Percentiles rank a stretch among this genome's conserved stretches.
Evolutionary conservation across 177 flowering plant species (phyloP).

Genomic region (Vitis hybrid): DNA sequence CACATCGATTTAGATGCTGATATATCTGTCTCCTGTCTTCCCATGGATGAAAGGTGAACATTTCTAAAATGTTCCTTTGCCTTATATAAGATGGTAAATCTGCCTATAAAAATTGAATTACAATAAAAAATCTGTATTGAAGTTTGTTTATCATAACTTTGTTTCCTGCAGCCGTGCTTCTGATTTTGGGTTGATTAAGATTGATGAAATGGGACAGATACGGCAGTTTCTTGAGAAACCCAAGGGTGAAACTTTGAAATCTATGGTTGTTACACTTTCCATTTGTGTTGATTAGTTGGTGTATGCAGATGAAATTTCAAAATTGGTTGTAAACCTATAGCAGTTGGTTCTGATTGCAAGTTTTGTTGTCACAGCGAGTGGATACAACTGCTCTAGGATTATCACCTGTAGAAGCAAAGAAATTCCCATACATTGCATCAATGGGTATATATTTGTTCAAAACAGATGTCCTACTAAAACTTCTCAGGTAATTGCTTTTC

Average conservation of each 20-base stretch:
- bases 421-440: constrained; percentile 60
- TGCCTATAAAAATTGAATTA: background rate
- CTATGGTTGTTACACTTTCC: background rate
- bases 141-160: background rate
- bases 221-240: background rate
- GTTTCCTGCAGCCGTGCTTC: constrained; percentile 1
- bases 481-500: constrained; percentile 21
- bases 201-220: background rate
- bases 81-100: background rate
- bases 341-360: background rate
- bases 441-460: constrained; percentile 68
- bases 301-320: background rate
- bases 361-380: constrained; percentile 41
- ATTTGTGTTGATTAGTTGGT: background rate
- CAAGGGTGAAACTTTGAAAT: constrained; percentile 2
- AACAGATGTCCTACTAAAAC: constrained; percentile 51
- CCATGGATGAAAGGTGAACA: constrained; percentile 9
- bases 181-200: constrained; percentile 6
- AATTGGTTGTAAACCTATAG: background rate
- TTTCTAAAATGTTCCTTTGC: background rate
- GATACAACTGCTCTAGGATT: constrained; percentile 59
- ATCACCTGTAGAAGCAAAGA: constrained; percentile 36
- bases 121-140: background rate
- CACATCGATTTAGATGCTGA: constrained; percentile 10
- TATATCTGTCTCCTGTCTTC: constrained; percentile 11